Percentiles rank a stretch among this genome's conserved stretches.
Conservation (phyloP, 495 filamentous ascomycete genomes). For the Hypomontagnella submonticulosa region DNA sequence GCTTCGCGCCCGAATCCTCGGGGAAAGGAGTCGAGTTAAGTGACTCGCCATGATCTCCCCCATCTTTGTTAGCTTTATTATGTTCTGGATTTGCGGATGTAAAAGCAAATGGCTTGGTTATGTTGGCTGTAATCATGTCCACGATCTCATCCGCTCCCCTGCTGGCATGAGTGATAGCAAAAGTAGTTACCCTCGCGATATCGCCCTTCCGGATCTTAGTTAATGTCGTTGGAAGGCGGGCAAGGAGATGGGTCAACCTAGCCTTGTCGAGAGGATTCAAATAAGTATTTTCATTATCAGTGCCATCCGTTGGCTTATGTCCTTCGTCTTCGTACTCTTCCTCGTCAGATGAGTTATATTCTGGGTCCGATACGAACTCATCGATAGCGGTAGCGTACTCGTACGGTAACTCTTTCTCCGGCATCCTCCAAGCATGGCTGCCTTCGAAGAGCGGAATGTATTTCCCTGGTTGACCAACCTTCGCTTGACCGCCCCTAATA, state of each 20-base stretch:
- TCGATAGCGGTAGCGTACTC: slow-evolving; percentile 78
- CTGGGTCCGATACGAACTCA: slow-evolving; percentile 82
- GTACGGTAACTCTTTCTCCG: slow-evolving; percentile 72
- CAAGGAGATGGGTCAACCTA: slow-evolving; percentile 80
- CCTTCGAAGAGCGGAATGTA: slow-evolving; percentile 75
- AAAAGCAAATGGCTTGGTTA: slow-evolving; percentile 78
- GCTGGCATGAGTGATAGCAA: slow-evolving; percentile 87
- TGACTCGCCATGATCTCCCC: slow-evolving; percentile 51
- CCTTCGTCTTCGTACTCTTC: slow-evolving; percentile 84
- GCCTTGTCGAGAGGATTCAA: slow-evolving; percentile 88
- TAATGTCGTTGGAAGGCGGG: slow-evolving; percentile 80
- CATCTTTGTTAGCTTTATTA: slow-evolving; percentile 54
- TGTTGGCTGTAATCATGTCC: slow-evolving; percentile 83
- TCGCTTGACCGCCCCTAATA: slow-evolving; percentile 66
- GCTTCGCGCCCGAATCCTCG: slow-evolving; percentile 48
- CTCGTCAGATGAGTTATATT: slow-evolving; percentile 89
- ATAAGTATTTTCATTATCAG: slow-evolving; percentile 73
- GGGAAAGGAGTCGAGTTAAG: slow-evolving; percentile 50
- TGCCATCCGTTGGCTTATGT: slow-evolving; percentile 64
- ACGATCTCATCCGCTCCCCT: slow-evolving; percentile 88
- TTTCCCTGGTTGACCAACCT: slow-evolving; percentile 50
- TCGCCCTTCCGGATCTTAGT: slow-evolving; percentile 84
- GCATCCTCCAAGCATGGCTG: slow-evolving; percentile 75
- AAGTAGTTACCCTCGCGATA: slow-evolving; percentile 84
- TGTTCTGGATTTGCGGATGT: slow-evolving; percentile 61